Evolutionary conservation across 257 asterid genomes (phyloP), one percentile per base, ranked within the genome.

Genomic region (Ajuga chamaepitys): DNA sequence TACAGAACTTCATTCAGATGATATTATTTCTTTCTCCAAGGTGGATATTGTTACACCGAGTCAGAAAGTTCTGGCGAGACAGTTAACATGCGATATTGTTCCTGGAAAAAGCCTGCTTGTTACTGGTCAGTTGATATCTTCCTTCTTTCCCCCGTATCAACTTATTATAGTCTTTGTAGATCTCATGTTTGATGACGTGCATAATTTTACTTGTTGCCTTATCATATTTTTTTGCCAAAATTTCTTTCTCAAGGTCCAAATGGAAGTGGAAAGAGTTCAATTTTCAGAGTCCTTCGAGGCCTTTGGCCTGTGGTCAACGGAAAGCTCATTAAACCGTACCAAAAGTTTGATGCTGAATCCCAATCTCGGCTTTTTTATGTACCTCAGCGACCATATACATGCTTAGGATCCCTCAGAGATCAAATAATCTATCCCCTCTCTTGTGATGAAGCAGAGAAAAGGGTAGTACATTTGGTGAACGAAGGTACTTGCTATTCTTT

Each of bases 181-280:
- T 34, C 42, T 24, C 40, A 26, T 20, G 32, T 56, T 68, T 65
- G 65, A 22, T 58, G 28, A 20, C 24, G 30, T 14, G 51, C 21
- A 3, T 42, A 55, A 40, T 24, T 48, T 35, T 56, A 20, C 44
- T 57, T 7, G 38, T 38, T 62, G 25, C 18, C 26, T 14, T 4
- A 4, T 5, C 2, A 30, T 30, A 4, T 5, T 5, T 51, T 51
- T 34, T 32, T 72, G 42, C 52, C 35, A 4, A 50, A 0, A 52
- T 54, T 26, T 41, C 35, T 65, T 2, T 74, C 65, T 80, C 72
- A 78, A 94, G 97, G 99, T 72, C 99, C 99, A 70, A 94, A 94
- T 77, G 99, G 99, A 72, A 94, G 97, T 78, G 99, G 99, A 48
- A 90, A 94, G 84, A 94, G 99, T 77, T 94, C 99, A 10, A 77